Base-by-base conservation (phyloP, 1,284 basidiomycete species). In the Melanopsichium pennsylvanicum region DNA sequence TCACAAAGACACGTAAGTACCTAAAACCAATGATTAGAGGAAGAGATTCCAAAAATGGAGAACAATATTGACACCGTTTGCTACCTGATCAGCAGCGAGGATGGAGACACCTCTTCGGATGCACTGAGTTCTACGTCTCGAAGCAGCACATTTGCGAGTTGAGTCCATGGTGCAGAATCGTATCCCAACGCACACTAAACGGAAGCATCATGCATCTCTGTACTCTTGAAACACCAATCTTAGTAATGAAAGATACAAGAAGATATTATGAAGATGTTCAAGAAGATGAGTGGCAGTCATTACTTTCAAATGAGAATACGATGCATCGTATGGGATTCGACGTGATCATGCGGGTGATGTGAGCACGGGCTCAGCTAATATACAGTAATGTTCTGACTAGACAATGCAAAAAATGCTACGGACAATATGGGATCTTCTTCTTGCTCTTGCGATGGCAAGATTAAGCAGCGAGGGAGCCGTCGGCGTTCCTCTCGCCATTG, bases 51-150 rank as follows among this genome's bases (percentile, higher is more conserved):
- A 3, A 19, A 7, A 19, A 19, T 15, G 16, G 19, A 10, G 5
- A 3, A 27, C 15, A 13, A 8, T 18, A 26, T 35, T 41, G 40
- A 60, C 49, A 2, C 33, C 8, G n/a, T 22, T 13, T 22, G 22
- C 5, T 5, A 10, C 21, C 2, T 13, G 8, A 8, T 15, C 12
- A 15, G 36, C 44, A 62, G 52, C 33, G 52, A 33, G 37, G 59
- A 56, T 10, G 59, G 59, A 43, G 59, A 62, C 35, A 56, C 59
- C 6, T 51, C 51, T 11, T 46, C 59, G 5, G 43, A 56, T 27
- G 47, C 59, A 2, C 29, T 62, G 34, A 51, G 42, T 31, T 39
- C 42, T 3, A 22, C 36, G 21, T 43, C 37, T 26, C 47, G 47
- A 4, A 40, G 35, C 41, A 57, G 58, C 32, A 48, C 58, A 8